phyloP scores from a whole-genome alignment of 176 grass and related monocot genomes.

The Paspalum vaginatum region DNA sequence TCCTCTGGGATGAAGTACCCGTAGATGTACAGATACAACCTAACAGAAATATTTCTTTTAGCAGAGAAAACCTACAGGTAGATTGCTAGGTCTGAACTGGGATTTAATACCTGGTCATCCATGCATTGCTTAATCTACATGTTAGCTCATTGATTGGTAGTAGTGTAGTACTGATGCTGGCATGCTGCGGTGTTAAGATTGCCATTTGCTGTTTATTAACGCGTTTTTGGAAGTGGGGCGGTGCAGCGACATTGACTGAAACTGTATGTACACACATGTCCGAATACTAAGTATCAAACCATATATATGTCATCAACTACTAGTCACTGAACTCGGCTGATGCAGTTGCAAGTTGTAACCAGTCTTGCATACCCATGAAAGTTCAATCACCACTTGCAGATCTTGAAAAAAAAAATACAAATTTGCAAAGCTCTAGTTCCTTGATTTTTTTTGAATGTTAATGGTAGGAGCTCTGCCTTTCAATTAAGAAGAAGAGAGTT shows the following conservation, averaged over 20 bases:
- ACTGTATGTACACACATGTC: background rate
- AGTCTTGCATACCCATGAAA: background rate
- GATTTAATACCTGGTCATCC: slow-evolving; percentile 22
- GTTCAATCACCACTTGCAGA: background rate
- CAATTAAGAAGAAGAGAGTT: too few relatives aligned
- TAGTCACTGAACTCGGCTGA: slow-evolving; percentile 7
- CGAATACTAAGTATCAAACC: background rate
- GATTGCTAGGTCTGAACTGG: slow-evolving; percentile 37
- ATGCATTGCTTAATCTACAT: slow-evolving; percentile 17
- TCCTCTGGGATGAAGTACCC: slow-evolving; percentile 16
- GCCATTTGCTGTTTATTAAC: slow-evolving; percentile 17
- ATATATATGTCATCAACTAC: slow-evolving; percentile 12
- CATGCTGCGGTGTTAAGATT: slow-evolving; percentile 22
- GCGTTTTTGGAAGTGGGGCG: background rate
- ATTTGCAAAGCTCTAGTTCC: background rate
- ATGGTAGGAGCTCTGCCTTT: background rate
- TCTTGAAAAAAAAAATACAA: slow-evolving; percentile 1
- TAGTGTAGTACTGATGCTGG: background rate
- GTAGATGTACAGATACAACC: slow-evolving; percentile 20
- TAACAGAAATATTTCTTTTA: slow-evolving; percentile 34
- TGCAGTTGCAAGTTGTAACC: slow-evolving; percentile 22
- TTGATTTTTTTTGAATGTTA: background rate
- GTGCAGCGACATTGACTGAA: slow-evolving; percentile 16
- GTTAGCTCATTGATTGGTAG: slow-evolving; percentile 8
- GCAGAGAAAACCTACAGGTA: background rate